phyloP scores from a whole-genome alignment of 1,284 basidiomycete genomes.

The Puccinia coronata region DNA sequence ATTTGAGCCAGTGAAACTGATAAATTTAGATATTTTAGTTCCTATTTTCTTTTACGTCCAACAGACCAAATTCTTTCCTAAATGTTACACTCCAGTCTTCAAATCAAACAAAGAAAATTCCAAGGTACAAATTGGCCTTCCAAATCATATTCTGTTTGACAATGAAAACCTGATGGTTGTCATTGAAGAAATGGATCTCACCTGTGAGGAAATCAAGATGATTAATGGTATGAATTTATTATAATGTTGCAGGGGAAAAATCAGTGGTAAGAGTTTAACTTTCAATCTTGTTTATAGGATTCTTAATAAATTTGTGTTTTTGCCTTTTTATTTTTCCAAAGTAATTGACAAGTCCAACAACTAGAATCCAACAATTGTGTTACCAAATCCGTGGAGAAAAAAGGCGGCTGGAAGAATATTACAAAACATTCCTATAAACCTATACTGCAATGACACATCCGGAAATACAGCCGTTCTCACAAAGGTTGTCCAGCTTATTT shows the following conservation, averaged over 20 bases:
- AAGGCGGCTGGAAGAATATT: conserved; percentile 8
- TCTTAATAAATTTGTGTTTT: not conserved
- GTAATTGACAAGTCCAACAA: no score
- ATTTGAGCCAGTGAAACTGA: not conserved
- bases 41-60: conserved; percentile 17
- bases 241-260: no score
- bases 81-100: not conserved
- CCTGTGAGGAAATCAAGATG: no score
- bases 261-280: no score
- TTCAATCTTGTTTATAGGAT: no score
- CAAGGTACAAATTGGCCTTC: not conserved
- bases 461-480: no score
- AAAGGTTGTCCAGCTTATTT: no score
- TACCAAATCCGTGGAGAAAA: conserved; percentile 15
- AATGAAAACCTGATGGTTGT: not conserved
- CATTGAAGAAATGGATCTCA: not conserved
- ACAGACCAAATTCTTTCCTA: not conserved
- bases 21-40: not conserved
- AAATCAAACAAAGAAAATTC: not conserved
- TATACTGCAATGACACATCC: conserved; percentile 16
- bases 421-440: not conserved
- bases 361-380: not conserved
- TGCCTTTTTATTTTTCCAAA: not conserved
- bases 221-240: no score
- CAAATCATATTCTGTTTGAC: not conserved